These are phyloP conservation scores for Dalbergia cochinchinensis DNA, from an alignment of 306 rosid genomes.

Conservation along the genomic window DNA sequence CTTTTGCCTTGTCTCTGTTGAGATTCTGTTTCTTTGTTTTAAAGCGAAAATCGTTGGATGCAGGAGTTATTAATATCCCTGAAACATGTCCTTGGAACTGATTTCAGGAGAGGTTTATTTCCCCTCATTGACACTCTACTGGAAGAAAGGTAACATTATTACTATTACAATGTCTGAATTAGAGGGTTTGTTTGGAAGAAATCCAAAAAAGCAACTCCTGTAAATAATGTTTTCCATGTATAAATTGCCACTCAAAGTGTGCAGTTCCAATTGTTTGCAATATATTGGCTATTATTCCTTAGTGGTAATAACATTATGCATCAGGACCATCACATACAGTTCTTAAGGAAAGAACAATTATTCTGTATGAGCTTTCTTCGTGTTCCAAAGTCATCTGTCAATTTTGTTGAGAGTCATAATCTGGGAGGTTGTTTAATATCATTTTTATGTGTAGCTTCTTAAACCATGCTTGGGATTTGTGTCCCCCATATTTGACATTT, in stretches of 20 bases:
- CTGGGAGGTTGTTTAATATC: conserved; percentile 5
- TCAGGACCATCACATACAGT: conserved; percentile 17
- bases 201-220: conserved; percentile 10
- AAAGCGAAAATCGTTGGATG: conserved; percentile 49
- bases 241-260: conserved; percentile 21
- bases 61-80: conserved; percentile 96
- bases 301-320: conserved; percentile 35
- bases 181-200: neutral
- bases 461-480: neutral
- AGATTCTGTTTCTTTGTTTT: conserved; percentile 31
- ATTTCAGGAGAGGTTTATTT: conserved; percentile 97
- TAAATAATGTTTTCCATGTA: conserved; percentile 24
- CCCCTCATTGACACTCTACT: conserved; percentile 92
- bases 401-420: conserved; percentile 2
- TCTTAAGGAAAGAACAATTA: conserved; percentile 17
- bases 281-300: conserved; percentile 11
- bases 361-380: conserved; percentile 14
- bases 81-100: conserved; percentile 99
- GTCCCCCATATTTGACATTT: conserved; percentile 1
- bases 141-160: conserved; percentile 85
- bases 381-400: conserved; percentile 21
- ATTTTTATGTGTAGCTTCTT: conserved; percentile 10
- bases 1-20: conserved; percentile 19
- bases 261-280: neutral
- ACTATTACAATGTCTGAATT: conserved; percentile 34